These are phyloP conservation scores for Phylloporus sp. DNA, from an alignment of 1,284 basidiomycete species.

Conservation along the genomic window DNA sequence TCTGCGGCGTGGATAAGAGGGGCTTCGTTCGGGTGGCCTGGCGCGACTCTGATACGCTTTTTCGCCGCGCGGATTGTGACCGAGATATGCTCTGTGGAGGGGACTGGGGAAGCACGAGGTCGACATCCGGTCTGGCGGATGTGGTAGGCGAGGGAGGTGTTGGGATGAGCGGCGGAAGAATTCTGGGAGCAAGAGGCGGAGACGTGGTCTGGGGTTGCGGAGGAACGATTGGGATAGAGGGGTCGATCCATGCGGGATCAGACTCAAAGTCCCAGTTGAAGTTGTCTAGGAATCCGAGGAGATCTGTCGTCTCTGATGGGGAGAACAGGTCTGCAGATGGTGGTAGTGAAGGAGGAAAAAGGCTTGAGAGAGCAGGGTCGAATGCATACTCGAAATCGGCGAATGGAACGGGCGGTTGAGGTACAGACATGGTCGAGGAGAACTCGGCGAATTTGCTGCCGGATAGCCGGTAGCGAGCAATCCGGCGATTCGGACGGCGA, in stretches of 20 bases:
- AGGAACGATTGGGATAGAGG: slow-evolving; percentile 1
- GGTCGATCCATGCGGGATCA: slow-evolving; percentile 27
- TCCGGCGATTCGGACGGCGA: slow-evolving; percentile 15
- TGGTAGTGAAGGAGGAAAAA: slow-evolving; percentile 57
- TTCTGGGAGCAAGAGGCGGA: slow-evolving; percentile 11
- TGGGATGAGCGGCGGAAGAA: slow-evolving; percentile 11
- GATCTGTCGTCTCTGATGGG: slow-evolving; percentile 67
- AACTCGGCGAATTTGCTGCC: slow-evolving; percentile 17
- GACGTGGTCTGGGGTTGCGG: slow-evolving; percentile 6
- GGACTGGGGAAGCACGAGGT: slow-evolving; percentile 2
- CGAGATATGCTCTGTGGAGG: slow-evolving; percentile 17
- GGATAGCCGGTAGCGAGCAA: slow-evolving; percentile 26
- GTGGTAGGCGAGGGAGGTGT: slow-evolving; percentile 25
- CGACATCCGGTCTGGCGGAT: slow-evolving; percentile 17
- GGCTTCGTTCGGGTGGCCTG: slow-evolving; percentile 47
- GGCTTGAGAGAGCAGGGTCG: slow-evolving; percentile 54
- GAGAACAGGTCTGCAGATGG: slow-evolving; percentile 78
- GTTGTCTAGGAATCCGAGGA: slow-evolving; percentile 78
- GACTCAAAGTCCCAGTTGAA: slow-evolving; percentile 66
- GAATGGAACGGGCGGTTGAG: slow-evolving; percentile 54
- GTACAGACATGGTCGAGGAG: slow-evolving; percentile 35
- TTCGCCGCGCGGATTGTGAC: slow-evolving; percentile 25
- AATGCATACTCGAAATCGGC: slow-evolving; percentile 69
- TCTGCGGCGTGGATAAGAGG: slow-evolving; percentile 82
- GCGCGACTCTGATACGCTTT: slow-evolving; percentile 24